Evolutionary conservation across 148 eudicot species (phyloP).

Genomic region (Spergularia bocconei): DNA sequence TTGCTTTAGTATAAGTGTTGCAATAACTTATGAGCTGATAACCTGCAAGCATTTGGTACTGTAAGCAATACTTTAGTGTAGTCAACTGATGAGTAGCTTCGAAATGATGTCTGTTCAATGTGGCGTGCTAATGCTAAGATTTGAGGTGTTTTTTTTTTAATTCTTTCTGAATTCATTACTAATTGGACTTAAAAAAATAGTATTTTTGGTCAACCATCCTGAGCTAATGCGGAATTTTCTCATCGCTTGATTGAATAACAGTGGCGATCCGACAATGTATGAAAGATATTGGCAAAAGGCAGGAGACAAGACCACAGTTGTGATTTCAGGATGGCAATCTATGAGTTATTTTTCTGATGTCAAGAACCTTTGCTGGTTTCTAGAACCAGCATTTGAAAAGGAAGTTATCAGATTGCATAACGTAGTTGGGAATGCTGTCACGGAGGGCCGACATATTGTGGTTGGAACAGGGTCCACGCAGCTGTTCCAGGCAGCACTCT

Average conservation of each 20-base stretch:
- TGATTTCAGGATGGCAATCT: conserved; percentile 72
- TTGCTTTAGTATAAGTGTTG: background rate
- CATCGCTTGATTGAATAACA: conserved; percentile 23
- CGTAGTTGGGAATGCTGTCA: conserved; percentile 76
- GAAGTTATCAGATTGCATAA: conserved; percentile 61
- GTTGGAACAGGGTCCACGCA: conserved; percentile 97
- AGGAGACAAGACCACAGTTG: conserved; percentile 60
- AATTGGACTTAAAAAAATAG: background rate
- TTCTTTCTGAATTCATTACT: background rate
- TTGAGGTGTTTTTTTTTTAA: too few species aligned
- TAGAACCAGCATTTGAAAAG: conserved; percentile 65
- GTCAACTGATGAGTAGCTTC: background rate
- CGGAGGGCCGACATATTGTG: conserved; percentile 64
- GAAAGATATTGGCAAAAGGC: conserved; percentile 71
- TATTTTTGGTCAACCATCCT: conserved; percentile 1
- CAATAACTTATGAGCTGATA: background rate
- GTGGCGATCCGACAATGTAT: conserved; percentile 99
- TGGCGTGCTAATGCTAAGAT: conserved; percentile 7
- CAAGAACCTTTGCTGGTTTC: conserved; percentile 78
- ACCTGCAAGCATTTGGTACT: background rate
- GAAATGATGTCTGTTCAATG: conserved; percentile 13
- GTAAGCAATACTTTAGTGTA: background rate
- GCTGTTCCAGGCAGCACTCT: conserved; percentile 84
- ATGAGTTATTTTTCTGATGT: conserved; percentile 88
- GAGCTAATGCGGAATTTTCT: background rate